Conservation (phyloP, 495 filamentous ascomycete species). For the Talaromyces nanjingensis region DNA sequence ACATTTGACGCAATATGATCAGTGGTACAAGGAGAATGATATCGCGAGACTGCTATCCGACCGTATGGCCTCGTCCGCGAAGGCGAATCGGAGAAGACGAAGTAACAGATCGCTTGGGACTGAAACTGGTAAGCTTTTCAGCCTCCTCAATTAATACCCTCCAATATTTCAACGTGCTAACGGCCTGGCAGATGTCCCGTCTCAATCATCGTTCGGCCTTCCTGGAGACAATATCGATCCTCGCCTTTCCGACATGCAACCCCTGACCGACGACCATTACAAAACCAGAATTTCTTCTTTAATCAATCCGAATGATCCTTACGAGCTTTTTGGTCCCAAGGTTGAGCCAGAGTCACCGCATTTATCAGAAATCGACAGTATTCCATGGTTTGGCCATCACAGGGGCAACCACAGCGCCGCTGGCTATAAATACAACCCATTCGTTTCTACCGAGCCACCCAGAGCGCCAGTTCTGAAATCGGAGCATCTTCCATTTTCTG, state of each 20-base stretch:
- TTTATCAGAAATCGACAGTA: background rate
- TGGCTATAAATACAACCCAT: background rate
- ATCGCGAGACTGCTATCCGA: slow-evolving; percentile 62
- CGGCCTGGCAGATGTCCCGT: background rate
- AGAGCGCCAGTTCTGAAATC: background rate
- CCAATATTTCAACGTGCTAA: background rate
- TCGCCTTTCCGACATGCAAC: slow-evolving; percentile 20
- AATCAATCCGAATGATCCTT: background rate
- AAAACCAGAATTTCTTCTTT: background rate
- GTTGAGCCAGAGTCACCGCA: background rate
- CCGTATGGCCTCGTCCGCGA: slow-evolving; percentile 46
- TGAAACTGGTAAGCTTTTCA: background rate
- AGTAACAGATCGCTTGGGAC: background rate
- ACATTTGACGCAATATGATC: slow-evolving; percentile 53
- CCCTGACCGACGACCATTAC: slow-evolving; percentile 7
- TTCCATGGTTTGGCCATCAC: background rate
- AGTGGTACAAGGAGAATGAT: slow-evolving; percentile 61
- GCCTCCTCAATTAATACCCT: background rate
- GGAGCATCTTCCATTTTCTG: background rate
- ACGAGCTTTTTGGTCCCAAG: background rate
- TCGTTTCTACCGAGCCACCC: background rate
- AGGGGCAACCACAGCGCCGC: background rate
- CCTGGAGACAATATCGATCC: slow-evolving; percentile 22
- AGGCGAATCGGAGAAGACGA: background rate
- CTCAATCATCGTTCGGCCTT: background rate